Base-by-base conservation (phyloP, 768 basidiomycete species). In the Leucocoprinus birnbaumii region DNA sequence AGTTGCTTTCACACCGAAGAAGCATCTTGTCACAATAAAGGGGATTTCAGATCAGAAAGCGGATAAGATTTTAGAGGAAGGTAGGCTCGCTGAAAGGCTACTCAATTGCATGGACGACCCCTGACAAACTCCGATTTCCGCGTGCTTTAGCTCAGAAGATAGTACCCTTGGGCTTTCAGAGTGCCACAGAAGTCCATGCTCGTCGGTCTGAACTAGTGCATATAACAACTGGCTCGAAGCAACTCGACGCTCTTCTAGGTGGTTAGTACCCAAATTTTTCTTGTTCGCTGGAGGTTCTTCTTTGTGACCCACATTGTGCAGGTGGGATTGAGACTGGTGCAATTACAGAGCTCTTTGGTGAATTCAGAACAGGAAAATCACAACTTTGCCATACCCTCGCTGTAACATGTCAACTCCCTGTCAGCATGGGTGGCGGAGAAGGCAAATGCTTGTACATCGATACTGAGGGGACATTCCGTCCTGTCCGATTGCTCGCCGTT, bases 381-480 rank as follows among this genome's bases (percentile, higher is more conserved):
- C 97, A 99, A 66, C 81, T 99, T 45, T 98, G 97, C 67, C 97
- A 99, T 67, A 98, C 96, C 0, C 84, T 99, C 44, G 94, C 97
- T 3, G 97, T 98, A 10, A 98, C 97, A 3, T 99, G 97, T 66
- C 96, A 98, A 73, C 81, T 98, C 13, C 97, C 97, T 1, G 89
- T 94, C 41, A 88, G 84, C 63, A 98, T 98, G 95, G 96, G 97
- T 18, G 97, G 97, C 14, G 97, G 97, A 11, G 97, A 99, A 72
- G 97, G 97, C 37, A 99, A 99, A 73, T 98, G 96, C 66, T 76
- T 99, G 43, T 99, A 97, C 71, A 98, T 99, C 71, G 97, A 99
- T 69, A 98, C 97, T 0, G 97, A 99, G 66, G 96, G 96, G 24
- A 99, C 97, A 8, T 99, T 99, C 78, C 94, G 97, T 62, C 97